Evolutionary conservation across 306 rosid species (phyloP).

Genomic region (Rubus idaeus): DNA sequence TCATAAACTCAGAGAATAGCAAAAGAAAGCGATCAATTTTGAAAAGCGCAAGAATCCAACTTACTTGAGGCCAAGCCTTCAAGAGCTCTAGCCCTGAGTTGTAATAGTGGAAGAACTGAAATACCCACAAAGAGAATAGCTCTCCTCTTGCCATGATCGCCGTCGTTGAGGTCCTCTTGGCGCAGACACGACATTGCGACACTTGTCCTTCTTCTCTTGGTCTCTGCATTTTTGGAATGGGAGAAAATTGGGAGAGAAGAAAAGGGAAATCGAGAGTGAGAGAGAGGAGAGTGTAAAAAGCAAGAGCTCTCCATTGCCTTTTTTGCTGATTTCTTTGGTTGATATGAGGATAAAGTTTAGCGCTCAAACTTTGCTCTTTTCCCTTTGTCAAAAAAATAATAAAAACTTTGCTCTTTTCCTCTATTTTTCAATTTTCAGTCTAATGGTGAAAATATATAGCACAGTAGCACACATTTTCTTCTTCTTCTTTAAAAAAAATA

Average conservation of each 20-base stretch:
- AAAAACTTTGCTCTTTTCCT: neutral
- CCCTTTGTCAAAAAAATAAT: no score
- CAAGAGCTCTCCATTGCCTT: constrained; percentile 42
- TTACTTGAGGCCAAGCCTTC: constrained; percentile 43
- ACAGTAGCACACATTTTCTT: neutral
- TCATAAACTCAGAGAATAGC: neutral
- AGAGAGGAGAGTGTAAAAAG: constrained; percentile 45
- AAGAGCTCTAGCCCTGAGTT: constrained; percentile 58
- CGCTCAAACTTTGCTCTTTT: neutral
- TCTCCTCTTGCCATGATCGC: constrained; percentile 45
- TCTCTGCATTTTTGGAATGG: constrained; percentile 34
- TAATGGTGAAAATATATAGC: neutral
- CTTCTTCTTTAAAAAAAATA: neutral
- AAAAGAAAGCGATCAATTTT: neutral
- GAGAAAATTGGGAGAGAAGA: constrained; percentile 29
- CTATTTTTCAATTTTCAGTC: neutral
- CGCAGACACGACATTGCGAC: constrained; percentile 34
- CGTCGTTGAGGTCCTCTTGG: constrained; percentile 30
- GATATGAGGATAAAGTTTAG: constrained; percentile 12
- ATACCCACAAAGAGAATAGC: constrained; percentile 57
- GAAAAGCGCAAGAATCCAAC: constrained; percentile 10
- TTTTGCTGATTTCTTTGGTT: constrained; percentile 12
- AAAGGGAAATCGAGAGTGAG: constrained; percentile 35
- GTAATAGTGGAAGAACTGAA: constrained; percentile 64
- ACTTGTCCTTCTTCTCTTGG: constrained; percentile 31